phyloP scores from a whole-genome alignment of 306 rosid species.

The Pterocarpus santalinus region DNA sequence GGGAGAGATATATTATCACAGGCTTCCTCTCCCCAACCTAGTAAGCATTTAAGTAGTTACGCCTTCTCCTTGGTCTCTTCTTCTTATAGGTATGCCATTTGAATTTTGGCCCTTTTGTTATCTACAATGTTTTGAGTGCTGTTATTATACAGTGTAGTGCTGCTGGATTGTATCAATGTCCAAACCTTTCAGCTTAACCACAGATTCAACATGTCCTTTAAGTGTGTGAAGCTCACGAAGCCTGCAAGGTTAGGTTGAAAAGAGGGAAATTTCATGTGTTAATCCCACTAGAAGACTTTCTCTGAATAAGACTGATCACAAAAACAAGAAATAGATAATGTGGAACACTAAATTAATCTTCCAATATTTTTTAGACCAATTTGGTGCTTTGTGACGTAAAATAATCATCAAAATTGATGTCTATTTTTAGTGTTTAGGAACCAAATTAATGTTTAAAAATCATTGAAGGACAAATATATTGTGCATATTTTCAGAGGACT shows the following conservation, averaged over 20 bases:
- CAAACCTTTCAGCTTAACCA: conserved; percentile 94
- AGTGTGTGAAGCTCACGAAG: conserved; percentile 97
- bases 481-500: background rate
- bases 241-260: conserved; percentile 51
- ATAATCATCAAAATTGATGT: background rate
- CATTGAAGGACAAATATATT: too few relatives aligned
- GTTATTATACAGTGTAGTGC: conserved; percentile 86
- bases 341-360: background rate
- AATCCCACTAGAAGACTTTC: background rate
- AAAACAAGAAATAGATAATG: background rate
- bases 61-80: conserved; percentile 49
- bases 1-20: conserved; percentile 55
- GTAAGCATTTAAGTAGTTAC: conserved; percentile 49
- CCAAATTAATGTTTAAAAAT: background rate
- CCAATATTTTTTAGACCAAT: background rate
- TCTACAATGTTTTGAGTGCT: conserved; percentile 33
- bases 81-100: conserved; percentile 33
- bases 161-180: conserved; percentile 96
- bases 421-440: too few relatives aligned
- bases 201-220: conserved; percentile 98
- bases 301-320: background rate
- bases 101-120: conserved; percentile 38
- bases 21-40: conserved; percentile 54
- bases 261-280: background rate
- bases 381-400: too few relatives aligned